phyloP scores from a whole-genome alignment of 106 monocot genomes.

The Dioscorea dumetorum region DNA sequence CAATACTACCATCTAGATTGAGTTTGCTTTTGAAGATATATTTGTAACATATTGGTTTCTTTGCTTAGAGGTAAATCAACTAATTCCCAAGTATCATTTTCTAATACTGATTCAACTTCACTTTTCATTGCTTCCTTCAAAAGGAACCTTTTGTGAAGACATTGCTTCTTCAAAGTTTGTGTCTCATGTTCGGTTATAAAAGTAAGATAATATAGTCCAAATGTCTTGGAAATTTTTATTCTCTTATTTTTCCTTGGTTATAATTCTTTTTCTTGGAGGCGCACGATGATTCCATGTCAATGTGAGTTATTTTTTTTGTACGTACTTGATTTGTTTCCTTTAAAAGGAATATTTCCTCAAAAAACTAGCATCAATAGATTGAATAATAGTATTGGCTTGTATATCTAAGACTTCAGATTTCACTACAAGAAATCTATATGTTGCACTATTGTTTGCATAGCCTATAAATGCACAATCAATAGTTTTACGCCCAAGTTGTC shows the following conservation, averaged over 20 bases:
- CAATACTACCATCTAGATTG: background rate
- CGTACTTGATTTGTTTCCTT: background rate
- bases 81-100: background rate
- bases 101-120: background rate
- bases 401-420: background rate
- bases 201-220: background rate
- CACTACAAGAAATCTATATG: constrained; percentile 7
- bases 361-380: constrained; percentile 6
- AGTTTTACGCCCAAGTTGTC: background rate
- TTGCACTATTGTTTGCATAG: background rate
- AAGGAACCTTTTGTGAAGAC: background rate
- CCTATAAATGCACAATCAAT: constrained; percentile 3
- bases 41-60: background rate
- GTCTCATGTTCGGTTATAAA: background rate
- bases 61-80: background rate
- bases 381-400: constrained; percentile 1
- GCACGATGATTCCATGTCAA: background rate
- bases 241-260: background rate
- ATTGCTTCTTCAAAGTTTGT: background rate
- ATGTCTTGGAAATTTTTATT: background rate
- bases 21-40: background rate
- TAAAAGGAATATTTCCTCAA: constrained; percentile 10
- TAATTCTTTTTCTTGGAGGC: background rate
- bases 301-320: background rate
- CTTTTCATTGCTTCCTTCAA: background rate